Conservation (phyloP, 2,329 filamentous ascomycete genomes). For the Bipolaris gigantea region DNA sequence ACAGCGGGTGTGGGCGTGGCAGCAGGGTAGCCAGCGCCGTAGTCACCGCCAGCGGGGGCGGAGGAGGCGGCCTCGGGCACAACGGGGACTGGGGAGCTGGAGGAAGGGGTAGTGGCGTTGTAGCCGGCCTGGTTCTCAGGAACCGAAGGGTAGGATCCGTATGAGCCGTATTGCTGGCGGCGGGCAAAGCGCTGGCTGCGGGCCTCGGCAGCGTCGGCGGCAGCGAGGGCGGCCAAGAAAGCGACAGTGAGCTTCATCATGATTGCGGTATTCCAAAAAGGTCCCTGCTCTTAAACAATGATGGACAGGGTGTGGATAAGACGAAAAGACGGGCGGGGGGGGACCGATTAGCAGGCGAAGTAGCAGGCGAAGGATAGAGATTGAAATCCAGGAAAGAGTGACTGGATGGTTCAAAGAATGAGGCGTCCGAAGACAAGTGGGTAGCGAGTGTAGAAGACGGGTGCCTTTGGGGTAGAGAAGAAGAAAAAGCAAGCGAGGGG, state of each 20-base stretch:
- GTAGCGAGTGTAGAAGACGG: conserved; percentile 42
- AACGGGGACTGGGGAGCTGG: conserved; percentile 5
- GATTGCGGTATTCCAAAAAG: conserved; percentile 11
- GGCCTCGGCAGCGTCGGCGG: conserved; percentile 35
- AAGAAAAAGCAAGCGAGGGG: conserved; percentile 23
- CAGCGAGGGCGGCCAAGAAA: conserved; percentile 37
- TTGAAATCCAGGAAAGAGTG: conserved; percentile 43
- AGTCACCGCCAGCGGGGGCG: neutral
- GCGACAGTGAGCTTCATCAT: conserved; percentile 40
- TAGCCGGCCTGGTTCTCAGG: conserved; percentile 3
- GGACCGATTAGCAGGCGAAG: conserved; percentile 31
- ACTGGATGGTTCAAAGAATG: conserved; percentile 43
- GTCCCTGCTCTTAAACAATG: conserved; percentile 32
- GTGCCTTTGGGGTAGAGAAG: conserved; percentile 42
- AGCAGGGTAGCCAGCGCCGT: neutral
- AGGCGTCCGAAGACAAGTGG: conserved; percentile 35
- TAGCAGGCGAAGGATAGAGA: conserved; percentile 22
- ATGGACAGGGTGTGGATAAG: conserved; percentile 20
- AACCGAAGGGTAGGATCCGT: neutral
- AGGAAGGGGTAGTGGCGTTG: conserved; percentile 2
- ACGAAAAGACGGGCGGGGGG: conserved; percentile 32
- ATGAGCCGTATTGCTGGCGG: conserved; percentile 26
- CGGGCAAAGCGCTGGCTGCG: conserved; percentile 35
- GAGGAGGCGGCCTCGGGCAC: conserved; percentile 1
- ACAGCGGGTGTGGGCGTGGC: neutral